Evolutionary conservation across 768 basidiomycete species (phyloP).

Genomic region (Lactifluus volemus): DNA sequence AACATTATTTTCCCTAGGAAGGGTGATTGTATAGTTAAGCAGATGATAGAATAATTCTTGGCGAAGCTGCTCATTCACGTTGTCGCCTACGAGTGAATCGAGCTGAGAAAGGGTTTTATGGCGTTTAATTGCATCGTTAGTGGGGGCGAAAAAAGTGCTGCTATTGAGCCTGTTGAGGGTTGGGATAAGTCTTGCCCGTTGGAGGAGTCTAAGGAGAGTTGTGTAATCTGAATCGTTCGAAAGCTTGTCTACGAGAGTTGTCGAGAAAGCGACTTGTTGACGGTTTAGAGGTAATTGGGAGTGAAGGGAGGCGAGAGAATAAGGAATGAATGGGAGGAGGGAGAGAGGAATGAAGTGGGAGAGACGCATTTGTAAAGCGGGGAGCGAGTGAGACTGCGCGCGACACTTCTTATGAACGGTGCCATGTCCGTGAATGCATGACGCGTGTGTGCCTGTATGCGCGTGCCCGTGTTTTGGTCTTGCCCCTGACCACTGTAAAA

Average conservation of each 20-base stretch:
- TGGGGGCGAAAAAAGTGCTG: slow-evolving; percentile 89
- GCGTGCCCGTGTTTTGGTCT: neutral
- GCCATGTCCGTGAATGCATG: neutral
- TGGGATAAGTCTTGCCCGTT: slow-evolving; percentile 81
- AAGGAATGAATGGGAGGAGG: slow-evolving; percentile 27
- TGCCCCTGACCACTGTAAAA: slow-evolving; percentile 19
- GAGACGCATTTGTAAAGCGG: slow-evolving; percentile 13
- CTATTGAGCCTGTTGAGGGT: slow-evolving; percentile 80
- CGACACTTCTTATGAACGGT: neutral
- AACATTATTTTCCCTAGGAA: slow-evolving; percentile 34
- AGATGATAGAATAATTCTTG: slow-evolving; percentile 94
- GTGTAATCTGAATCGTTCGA: slow-evolving; percentile 67
- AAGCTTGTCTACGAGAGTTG: slow-evolving; percentile 74
- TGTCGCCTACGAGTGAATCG: slow-evolving; percentile 51
- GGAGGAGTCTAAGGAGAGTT: slow-evolving; percentile 66
- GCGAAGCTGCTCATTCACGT: slow-evolving; percentile 73
- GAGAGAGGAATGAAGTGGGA: neutral
- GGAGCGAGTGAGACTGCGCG: neutral
- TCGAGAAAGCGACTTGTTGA: slow-evolving; percentile 28
- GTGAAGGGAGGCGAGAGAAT: slow-evolving; percentile 32
- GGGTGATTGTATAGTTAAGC: slow-evolving; percentile 65
- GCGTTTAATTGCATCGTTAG: slow-evolving; percentile 76
- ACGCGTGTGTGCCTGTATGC: slow-evolving; percentile 1
- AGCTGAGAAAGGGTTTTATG: slow-evolving; percentile 32
- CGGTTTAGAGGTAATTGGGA: slow-evolving; percentile 29